These are phyloP conservation scores for Chaetomium globosum DNA, from an alignment of 2,329 filamentous ascomycete species.

Conservation along the genomic window DNA sequence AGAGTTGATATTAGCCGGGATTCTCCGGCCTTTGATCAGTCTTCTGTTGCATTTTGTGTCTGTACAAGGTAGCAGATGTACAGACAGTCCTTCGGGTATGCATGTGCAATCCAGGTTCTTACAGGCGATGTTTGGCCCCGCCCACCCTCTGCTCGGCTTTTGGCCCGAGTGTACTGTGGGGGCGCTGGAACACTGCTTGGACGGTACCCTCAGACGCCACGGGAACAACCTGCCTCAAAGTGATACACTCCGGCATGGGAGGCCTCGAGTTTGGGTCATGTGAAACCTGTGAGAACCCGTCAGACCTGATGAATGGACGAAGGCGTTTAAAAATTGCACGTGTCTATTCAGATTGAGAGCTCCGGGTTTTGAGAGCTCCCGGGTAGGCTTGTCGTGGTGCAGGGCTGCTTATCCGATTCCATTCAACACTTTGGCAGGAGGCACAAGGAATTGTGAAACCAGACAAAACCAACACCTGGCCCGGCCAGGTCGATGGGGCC, in stretches of 20 bases:
- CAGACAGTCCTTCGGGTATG: too few relatives aligned
- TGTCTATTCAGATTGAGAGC: not conserved
- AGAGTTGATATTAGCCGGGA: not conserved
- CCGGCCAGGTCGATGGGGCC: not conserved
- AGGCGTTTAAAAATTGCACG: not conserved
- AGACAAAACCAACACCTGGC: not conserved
- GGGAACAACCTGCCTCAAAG: not conserved
- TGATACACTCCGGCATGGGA: not conserved
- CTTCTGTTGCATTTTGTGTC: not conserved
- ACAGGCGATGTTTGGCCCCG: too few relatives aligned
- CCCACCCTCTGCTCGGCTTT: too few relatives aligned
- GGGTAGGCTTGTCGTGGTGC: too few relatives aligned
- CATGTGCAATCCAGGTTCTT: too few relatives aligned
- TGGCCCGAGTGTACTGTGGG: too few relatives aligned
- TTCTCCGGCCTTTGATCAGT: not conserved
- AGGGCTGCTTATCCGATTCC: not conserved
- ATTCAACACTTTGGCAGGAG: not conserved
- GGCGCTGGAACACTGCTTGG: too few relatives aligned
- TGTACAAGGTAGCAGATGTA: not conserved
- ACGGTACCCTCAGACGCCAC: not conserved
- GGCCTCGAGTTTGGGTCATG: not conserved
- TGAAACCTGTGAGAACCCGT: not conserved
- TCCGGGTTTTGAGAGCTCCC: too few relatives aligned
- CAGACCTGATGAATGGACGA: not conserved
- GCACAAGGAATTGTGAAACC: slow-evolving; percentile 8